These are phyloP conservation scores for Huntiella omanensis DNA, from an alignment of 2,329 filamentous ascomycete species.

Conservation along the genomic window DNA sequence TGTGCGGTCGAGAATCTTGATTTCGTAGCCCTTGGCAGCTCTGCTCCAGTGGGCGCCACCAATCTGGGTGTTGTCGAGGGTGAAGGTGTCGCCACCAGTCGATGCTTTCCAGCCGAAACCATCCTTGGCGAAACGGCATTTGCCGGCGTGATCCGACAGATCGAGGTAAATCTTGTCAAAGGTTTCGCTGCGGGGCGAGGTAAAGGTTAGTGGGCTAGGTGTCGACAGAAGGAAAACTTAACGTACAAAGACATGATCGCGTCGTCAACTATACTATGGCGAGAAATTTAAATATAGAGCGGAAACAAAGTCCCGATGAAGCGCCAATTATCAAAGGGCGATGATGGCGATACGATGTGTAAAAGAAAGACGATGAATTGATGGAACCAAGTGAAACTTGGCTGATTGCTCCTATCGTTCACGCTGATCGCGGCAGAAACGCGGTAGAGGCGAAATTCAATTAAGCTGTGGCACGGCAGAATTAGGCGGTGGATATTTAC, in stretches of 20 bases:
- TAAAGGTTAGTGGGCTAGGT: not conserved
- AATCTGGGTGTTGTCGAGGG: conserved; percentile 73
- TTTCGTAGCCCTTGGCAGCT: conserved; percentile 77
- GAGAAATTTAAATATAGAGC: too few relatives aligned
- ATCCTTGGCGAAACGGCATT: conserved; percentile 85
- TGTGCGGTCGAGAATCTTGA: conserved; percentile 75
- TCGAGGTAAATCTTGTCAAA: conserved; percentile 97
- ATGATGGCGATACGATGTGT: too few relatives aligned
- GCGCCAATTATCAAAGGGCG: too few relatives aligned
- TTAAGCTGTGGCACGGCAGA: too few relatives aligned
- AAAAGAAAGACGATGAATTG: too few relatives aligned
- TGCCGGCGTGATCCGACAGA: conserved; percentile 77
- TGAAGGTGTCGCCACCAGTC: conserved; percentile 78
- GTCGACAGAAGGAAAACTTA: not conserved
- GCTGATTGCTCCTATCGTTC: too few relatives aligned
- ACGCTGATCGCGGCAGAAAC: too few relatives aligned
- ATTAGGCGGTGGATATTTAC: too few relatives aligned
- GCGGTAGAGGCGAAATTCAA: too few relatives aligned
- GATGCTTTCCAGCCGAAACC: conserved; percentile 91
- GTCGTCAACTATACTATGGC: too few relatives aligned
- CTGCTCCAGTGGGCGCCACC: conserved; percentile 83
- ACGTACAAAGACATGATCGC: conserved; percentile 9
- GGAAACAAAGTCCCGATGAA: too few relatives aligned
- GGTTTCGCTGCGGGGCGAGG: conserved; percentile 44
- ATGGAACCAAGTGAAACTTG: too few relatives aligned